These are phyloP conservation scores for Primulina tabacum DNA, from an alignment of 257 asterid genomes.

Conservation along the genomic window DNA sequence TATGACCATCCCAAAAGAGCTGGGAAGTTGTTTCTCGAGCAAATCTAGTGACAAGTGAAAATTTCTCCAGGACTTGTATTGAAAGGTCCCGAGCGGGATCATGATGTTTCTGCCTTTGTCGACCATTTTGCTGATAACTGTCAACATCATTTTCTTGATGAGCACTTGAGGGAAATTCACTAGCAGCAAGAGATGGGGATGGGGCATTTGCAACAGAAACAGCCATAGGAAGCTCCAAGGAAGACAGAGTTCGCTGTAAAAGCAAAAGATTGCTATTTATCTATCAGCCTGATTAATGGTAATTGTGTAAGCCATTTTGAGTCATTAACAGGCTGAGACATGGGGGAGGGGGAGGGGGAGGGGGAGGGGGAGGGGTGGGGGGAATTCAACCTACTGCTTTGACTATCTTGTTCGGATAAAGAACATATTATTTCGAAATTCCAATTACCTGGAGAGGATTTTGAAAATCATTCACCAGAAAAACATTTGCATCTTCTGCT, in stretches of 20 bases:
- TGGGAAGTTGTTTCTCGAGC: slow-evolving; percentile 99
- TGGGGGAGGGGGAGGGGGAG: not conserved
- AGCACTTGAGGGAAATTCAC: slow-evolving; percentile 41
- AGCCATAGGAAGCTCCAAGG: slow-evolving; percentile 87
- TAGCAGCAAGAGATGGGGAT: slow-evolving; percentile 40
- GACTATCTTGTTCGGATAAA: not conserved
- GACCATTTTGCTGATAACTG: slow-evolving; percentile 52
- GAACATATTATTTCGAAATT: slow-evolving; percentile 19
- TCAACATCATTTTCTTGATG: slow-evolving; percentile 40
- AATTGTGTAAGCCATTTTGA: slow-evolving; percentile 9
- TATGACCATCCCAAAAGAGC: slow-evolving; percentile 69
- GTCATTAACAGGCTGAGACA: slow-evolving; percentile 3
- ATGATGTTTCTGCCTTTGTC: slow-evolving; percentile 55
- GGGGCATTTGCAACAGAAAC: slow-evolving; percentile 54
- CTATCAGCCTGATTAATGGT: slow-evolving; percentile 7
- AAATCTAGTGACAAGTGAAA: slow-evolving; percentile 91
- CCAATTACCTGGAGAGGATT: slow-evolving; percentile 86
- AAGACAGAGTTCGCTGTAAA: slow-evolving; percentile 75
- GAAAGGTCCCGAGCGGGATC: slow-evolving; percentile 94
- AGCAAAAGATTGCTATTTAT: slow-evolving; percentile 21
- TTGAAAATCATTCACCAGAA: slow-evolving; percentile 89
- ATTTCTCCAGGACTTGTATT: slow-evolving; percentile 90
- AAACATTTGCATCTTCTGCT: slow-evolving; percentile 88
- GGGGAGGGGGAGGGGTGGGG: no score
- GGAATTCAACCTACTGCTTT: not conserved